Base-by-base conservation (phyloP, 2,329 filamentous ascomycete genomes). In the Aspergillus sp. region DNA sequence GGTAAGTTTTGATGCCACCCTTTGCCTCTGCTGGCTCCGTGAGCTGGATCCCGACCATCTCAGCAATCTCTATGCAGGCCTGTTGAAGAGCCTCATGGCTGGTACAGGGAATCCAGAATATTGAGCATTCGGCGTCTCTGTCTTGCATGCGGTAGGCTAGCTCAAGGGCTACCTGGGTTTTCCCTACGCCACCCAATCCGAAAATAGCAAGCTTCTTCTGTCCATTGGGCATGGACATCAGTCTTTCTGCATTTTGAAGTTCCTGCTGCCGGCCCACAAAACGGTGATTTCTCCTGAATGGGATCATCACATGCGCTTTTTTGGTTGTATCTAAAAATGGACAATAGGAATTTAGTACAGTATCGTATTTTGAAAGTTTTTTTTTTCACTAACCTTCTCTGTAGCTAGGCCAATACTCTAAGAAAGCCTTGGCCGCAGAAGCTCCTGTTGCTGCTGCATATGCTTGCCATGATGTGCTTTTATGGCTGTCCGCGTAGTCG, bases 151-250 rank as follows among this genome's bases (percentile, higher is more conserved):
- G 60, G 54, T 71, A 68, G 12, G 68, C 63, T 24, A 72, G 42
- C 57, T 72, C 67, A 10, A 72, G 56, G 12, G 63, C 68, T 1
- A 71, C 50, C 42, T 72, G 69, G 0, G 71, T 70, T 54, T 73
- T 73, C 20, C 70, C 69, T 26, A 70, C 54, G 18, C 70, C 68
- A n/a, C 66, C 69, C 10, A 70, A 55, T 10, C 68, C 69, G n/a
- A 29, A 45, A 11, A 71, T 62, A 9, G 67, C 66, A 24, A 65
- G 32, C n/a, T 61, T 67, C 12, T 26, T 52, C 18, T 54, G 49
- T 31, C 56, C 56, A 11, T 63, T 26, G 2, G 49, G 22, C 22
- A 24, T 20, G 4, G 22, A 11, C 10, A 64, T 56, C 12, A 26
- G 29, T 56, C 54, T 11, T 29, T 63, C 42, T 9, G 60, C 7